Conservation (phyloP, 202 grass and related monocot species). For the Schoenoplectus tabernaemontani region DNA sequence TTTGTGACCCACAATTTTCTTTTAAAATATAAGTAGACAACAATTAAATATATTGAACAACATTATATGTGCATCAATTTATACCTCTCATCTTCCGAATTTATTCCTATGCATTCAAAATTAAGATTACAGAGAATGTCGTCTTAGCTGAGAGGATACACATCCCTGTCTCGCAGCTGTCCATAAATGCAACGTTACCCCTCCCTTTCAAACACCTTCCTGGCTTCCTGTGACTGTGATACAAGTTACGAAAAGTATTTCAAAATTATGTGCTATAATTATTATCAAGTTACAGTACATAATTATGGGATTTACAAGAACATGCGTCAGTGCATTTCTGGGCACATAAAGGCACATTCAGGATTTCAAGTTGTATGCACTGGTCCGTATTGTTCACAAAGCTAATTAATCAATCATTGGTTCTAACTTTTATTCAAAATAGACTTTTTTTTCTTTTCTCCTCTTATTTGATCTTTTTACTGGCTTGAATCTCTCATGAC, state of each 20-base stretch:
- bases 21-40: no score
- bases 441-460: background rate
- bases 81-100: no score
- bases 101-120: background rate
- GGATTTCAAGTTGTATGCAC: background rate
- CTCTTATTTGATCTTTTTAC: background rate
- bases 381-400: background rate
- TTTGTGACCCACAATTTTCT: no score
- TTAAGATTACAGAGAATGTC: conserved; percentile 2
- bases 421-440: background rate
- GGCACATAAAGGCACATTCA: background rate
- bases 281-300: background rate
- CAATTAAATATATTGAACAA: no score
- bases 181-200: background rate
- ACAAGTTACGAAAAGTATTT: background rate
- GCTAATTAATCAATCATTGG: no score
- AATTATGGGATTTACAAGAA: background rate
- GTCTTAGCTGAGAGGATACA: background rate
- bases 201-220: background rate
- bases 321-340: no score
- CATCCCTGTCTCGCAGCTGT: background rate
- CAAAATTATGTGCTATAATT: background rate
- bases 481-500: background rate
- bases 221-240: background rate
- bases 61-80: background rate